phyloP scores from a whole-genome alignment of 768 basidiomycete species.

The Kwoniella heveanensis region DNA sequence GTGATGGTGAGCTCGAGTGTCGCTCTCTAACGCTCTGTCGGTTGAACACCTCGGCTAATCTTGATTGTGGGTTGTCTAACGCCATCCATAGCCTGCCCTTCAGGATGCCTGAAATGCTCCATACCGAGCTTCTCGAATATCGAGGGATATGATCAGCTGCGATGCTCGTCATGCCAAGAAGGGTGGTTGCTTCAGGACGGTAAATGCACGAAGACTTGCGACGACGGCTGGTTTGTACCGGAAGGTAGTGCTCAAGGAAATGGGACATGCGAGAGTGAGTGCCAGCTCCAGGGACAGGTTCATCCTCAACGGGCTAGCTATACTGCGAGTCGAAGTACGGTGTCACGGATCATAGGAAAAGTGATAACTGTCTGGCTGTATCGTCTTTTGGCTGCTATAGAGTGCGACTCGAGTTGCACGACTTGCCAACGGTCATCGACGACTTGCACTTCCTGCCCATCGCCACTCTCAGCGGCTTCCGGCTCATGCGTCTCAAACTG shows the following conservation, averaged over 20 bases:
- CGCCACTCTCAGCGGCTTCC: conserved; percentile 27
- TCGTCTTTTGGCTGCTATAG: conserved; percentile 20
- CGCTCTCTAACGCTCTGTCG: too few relatives aligned
- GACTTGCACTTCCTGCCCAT: conserved; percentile 43
- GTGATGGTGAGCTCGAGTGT: conserved; percentile 45
- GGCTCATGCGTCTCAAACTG: conserved; percentile 43
- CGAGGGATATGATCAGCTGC: conserved; percentile 18
- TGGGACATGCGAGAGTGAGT: conserved; percentile 53
- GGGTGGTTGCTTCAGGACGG: conserved; percentile 49
- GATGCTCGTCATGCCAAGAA: conserved; percentile 48
- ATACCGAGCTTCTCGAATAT: conserved; percentile 47
- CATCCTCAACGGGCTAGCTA: too few relatives aligned
- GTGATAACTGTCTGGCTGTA: too few relatives aligned
- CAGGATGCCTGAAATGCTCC: conserved; percentile 43
- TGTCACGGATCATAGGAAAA: too few relatives aligned
- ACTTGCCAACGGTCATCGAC: conserved; percentile 41
- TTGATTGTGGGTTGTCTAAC: too few relatives aligned
- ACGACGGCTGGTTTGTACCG: conserved; percentile 42
- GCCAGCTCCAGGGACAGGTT: too few relatives aligned
- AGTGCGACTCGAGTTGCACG: conserved; percentile 45
- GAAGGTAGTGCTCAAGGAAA: conserved; percentile 31
- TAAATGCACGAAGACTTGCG: conserved; percentile 41
- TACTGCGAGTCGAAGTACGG: too few relatives aligned
- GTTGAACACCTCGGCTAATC: too few relatives aligned
- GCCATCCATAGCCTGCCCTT: conserved; percentile 53